Conservation (phyloP, 2,329 filamentous ascomycete species). For the Coleophoma eucalyptorum region DNA sequence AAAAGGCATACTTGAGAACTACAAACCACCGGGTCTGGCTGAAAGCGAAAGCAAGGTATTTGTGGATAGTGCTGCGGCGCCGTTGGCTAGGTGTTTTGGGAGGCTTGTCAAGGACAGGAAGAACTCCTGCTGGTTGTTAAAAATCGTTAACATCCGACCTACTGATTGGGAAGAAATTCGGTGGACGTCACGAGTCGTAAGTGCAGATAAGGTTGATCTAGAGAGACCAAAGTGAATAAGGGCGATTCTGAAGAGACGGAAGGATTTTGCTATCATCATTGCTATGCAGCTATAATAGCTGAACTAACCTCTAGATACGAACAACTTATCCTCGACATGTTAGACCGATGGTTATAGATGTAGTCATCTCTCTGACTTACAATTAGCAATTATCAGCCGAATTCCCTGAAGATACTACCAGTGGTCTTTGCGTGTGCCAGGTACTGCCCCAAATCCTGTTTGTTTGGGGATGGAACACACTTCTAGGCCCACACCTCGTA, state of each 20-base stretch:
- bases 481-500: too few relatives aligned
- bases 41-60: conserved; percentile 42
- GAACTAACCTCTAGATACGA: not conserved
- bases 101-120: conserved; percentile 39
- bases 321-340: not conserved
- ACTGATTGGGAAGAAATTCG: conserved; percentile 50
- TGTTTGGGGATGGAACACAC: too few relatives aligned
- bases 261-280: not conserved
- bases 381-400: too few relatives aligned
- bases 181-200: conserved; percentile 41
- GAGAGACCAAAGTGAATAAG: conserved; percentile 1
- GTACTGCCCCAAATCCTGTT: too few relatives aligned
- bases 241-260: not conserved
- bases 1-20: conserved; percentile 40
- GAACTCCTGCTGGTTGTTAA: conserved; percentile 33
- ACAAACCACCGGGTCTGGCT: conserved; percentile 39
- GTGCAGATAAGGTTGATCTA: conserved; percentile 10
- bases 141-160: conserved; percentile 46
- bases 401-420: too few relatives aligned
- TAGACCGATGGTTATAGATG: too few relatives aligned
- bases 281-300: not conserved
- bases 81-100: conserved; percentile 44
- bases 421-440: too few relatives aligned
- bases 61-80: conserved; percentile 25
- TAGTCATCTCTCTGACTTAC: too few relatives aligned